Evolutionary conservation across 371 early-diverging fungal species (phyloP).

Genomic region (Mortierella sp.): DNA sequence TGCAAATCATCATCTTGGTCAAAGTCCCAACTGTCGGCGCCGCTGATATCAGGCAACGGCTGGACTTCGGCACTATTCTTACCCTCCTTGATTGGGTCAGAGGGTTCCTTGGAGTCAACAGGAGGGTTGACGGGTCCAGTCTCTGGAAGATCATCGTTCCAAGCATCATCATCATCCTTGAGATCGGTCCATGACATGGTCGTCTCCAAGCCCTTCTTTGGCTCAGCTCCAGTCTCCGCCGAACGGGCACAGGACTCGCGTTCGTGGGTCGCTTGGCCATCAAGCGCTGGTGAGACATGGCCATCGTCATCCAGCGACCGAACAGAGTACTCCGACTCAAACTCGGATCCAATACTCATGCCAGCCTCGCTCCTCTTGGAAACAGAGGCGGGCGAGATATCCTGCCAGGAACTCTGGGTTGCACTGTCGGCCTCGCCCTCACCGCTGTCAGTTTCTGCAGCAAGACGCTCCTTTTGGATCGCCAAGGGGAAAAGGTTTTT

Average conservation of each 20-base stretch:
- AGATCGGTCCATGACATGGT: conserved; percentile 49
- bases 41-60: conserved; percentile 42
- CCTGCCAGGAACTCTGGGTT: conserved; percentile 51
- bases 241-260: conserved; percentile 11
- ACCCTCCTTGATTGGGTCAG: background rate
- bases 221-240: background rate
- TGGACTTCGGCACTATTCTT: background rate
- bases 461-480: conserved; percentile 13
- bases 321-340: conserved; percentile 47
- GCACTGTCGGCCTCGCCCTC: conserved; percentile 32
- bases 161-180: conserved; percentile 15
- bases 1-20: conserved; percentile 24
- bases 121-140: background rate
- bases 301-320: conserved; percentile 48
- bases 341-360: conserved; percentile 41
- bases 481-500: conserved; percentile 17
- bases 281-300: conserved; percentile 14
- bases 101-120: background rate
- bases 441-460: conserved; percentile 20
- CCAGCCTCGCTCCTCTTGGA: conserved; percentile 51
- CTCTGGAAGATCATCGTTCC: background rate
- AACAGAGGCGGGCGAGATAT: conserved; percentile 45
- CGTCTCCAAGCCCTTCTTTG: conserved; percentile 7
- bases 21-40: conserved; percentile 51
- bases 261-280: conserved; percentile 13